Conservation (phyloP, 129 eudicot species). For the Glebionis coronaria region DNA sequence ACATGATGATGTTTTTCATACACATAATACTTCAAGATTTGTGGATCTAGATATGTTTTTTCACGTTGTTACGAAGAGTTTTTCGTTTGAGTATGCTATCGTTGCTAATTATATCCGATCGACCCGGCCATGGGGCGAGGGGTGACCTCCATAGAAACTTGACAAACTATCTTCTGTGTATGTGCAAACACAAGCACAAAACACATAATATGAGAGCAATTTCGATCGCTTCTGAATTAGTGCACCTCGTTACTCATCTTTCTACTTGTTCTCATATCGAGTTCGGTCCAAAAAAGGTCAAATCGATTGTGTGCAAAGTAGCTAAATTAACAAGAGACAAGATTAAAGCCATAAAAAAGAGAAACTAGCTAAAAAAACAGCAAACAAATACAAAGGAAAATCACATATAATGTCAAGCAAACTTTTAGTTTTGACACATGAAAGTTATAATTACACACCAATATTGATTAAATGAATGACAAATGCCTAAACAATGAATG, state of each 20-base stretch:
- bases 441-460: conserved; percentile 37
- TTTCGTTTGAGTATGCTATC: neutral
- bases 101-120: neutral
- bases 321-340: neutral
- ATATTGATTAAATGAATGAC: conserved; percentile 42
- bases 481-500: conserved; percentile 64
- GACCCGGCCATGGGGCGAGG: too few relatives aligned
- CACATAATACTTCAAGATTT: too few relatives aligned
- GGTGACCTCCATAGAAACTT: too few relatives aligned
- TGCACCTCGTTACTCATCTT: too few relatives aligned
- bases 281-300: neutral
- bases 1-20: neutral
- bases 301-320: neutral
- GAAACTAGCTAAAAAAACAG: neutral
- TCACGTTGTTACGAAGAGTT: neutral
- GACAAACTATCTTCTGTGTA: too few relatives aligned
- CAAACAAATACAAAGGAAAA: conserved; percentile 9
- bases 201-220: too few relatives aligned
- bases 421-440: conserved; percentile 32
- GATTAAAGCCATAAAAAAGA: neutral
- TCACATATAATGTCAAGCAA: conserved; percentile 25
- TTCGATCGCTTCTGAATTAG: too few relatives aligned
- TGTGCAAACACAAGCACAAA: too few relatives aligned
- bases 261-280: neutral
- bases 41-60: too few relatives aligned